Evolutionary conservation across 2,329 filamentous ascomycete genomes (phyloP), one percentile per base, ranked within the genome.

Genomic region (Epichloe gansuensis): DNA sequence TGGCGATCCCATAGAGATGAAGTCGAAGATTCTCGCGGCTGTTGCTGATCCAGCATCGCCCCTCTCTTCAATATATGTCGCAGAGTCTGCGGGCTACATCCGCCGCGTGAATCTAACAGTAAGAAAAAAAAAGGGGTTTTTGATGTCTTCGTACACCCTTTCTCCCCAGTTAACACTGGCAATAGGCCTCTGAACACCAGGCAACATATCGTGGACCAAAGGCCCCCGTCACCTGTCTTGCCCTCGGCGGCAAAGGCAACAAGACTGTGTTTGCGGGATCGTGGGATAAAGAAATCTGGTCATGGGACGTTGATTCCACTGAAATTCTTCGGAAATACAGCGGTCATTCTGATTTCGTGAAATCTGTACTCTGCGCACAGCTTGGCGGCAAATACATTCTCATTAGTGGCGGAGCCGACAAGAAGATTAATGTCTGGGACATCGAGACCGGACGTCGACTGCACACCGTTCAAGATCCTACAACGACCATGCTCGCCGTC

Each of bases 221-320:
- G 45, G 85, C 88, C 3, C 93, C 93, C 1, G 74, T 95, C 9
- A 91, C 88, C 9, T 87, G 85, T 58, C 68, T 95, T 31, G 81
- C 85, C 15, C 73, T 88, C 38, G 82, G 79, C 44, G 77, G 81
- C 13, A 65, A 72, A 4, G 70, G 70, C 27, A 74, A 73, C 54
- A 68, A 66, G 49, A 85, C 76, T 1, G 64, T 96, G 11, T 96
- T 89, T 66, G 89, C 89, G 25, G 91, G 90, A 36, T 93, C 84
- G 54, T 98, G 93, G 93, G 91, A 98, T 70, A 95, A 95, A 70
- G 77, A 81, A 21, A 78, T 97, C 53, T 95, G 89, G 83, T 86
- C 85, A 35, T 96, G 89, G 86, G 76, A 87, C 60, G 71, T 84
- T 35, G 71, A 75, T 17, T 80, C 80, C 3, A 74, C 72, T 43